A percentile compares a stretch with the other conserved stretches of the same genome.
phyloP scores from a whole-genome alignment of 805 yeast species.

The Candida suzukii region DNA sequence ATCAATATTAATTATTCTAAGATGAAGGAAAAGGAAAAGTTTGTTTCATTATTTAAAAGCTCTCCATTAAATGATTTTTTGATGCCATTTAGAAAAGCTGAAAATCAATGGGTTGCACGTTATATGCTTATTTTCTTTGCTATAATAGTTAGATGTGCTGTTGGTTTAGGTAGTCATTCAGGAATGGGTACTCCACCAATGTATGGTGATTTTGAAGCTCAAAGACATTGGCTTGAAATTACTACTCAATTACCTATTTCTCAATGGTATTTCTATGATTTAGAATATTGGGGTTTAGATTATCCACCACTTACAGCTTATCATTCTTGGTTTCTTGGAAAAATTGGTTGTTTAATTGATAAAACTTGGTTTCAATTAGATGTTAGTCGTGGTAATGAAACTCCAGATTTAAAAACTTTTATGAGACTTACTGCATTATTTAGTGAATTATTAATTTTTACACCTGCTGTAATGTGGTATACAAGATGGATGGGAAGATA shows the following conservation, averaged over 20 bases:
- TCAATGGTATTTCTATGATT: conserved; percentile 85
- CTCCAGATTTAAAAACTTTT: conserved; percentile 58
- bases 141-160: conserved; percentile 70
- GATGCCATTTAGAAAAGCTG: conserved; percentile 72
- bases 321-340: conserved; percentile 79
- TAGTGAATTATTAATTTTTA: conserved; percentile 66
- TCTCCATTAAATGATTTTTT: conserved; percentile 75
- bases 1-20: too few relatives aligned
- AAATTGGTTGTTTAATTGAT: conserved; percentile 57
- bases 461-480: conserved; percentile 74
- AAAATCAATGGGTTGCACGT: conserved; percentile 86
- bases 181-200: conserved; percentile 69
- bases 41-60: conserved; percentile 26
- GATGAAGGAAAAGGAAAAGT: conserved; percentile 2
- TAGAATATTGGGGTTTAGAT: conserved; percentile 93
- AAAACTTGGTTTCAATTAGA: conserved; percentile 72
- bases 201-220: conserved; percentile 96
- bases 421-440: conserved; percentile 78
- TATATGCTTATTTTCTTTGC: conserved; percentile 70
- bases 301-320: conserved; percentile 96
- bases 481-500: conserved; percentile 65
- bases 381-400: conserved; percentile 70
- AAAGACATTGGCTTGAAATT: conserved; percentile 95
- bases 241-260: conserved; percentile 67
- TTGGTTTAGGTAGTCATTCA: conserved; percentile 84